phyloP scores from a whole-genome alignment of 2,329 filamentous ascomycete genomes.

The Venturia pyrina region DNA sequence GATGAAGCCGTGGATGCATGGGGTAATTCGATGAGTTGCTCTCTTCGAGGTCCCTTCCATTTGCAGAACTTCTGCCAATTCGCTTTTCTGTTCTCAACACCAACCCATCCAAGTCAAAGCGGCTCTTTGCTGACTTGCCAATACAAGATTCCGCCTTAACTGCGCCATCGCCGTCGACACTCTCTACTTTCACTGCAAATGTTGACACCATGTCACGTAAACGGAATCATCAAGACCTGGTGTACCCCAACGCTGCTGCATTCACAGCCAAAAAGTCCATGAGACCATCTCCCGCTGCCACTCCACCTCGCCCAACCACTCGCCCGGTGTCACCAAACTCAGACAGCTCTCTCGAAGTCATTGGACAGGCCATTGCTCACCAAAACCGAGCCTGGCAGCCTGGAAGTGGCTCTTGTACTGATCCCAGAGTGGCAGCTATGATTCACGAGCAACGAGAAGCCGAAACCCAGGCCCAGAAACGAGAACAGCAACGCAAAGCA shows the following conservation, averaged over 20 bases:
- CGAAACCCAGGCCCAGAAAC: not conserved
- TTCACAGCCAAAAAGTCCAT: not conserved
- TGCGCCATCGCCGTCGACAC: not conserved
- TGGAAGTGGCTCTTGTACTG: not conserved
- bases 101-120: not conserved
- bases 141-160: not conserved
- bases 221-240: not conserved
- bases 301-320: not conserved
- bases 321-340: not conserved
- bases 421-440: not conserved
- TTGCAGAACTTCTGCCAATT: not conserved
- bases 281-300: not conserved
- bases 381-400: not conserved
- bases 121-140: not conserved
- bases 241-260: not conserved
- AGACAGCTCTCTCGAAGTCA: not conserved
- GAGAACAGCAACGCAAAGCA: not conserved
- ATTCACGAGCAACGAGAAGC: not conserved
- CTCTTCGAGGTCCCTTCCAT: not conserved
- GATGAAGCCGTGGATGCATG: not conserved
- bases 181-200: not conserved
- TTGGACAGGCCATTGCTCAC: not conserved
- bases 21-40: too few relatives aligned
- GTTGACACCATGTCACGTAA: slow-evolving; percentile 11
- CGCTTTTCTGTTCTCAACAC: not conserved